phyloP scores from a whole-genome alignment of 139 green algal species.

The Dunaliella primolecta region DNA sequence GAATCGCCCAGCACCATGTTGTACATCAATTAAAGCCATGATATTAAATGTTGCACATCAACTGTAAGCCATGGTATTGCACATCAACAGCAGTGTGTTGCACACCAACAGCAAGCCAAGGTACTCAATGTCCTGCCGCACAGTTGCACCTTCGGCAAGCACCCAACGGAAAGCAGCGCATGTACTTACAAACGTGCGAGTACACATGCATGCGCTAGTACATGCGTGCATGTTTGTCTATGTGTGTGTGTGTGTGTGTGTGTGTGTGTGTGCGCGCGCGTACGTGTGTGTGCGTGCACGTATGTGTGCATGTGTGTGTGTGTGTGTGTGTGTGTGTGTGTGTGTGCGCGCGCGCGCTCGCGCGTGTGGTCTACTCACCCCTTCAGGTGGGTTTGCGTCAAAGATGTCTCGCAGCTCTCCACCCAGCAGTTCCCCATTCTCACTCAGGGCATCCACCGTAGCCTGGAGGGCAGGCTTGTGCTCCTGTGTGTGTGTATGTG shows the following conservation, averaged over 20 bases:
- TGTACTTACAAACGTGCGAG: too few species aligned
- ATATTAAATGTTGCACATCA: too few species aligned
- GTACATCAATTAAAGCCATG: too few species aligned
- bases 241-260: not conserved
- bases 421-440: constrained; percentile 39
- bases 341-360: not conserved
- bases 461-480: constrained; percentile 26
- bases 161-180: too few species aligned
- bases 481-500: too few species aligned
- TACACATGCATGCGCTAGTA: not conserved
- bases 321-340: not conserved
- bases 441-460: constrained; percentile 23
- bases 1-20: too few species aligned
- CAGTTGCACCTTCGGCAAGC: too few species aligned
- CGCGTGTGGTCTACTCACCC: not conserved
- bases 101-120: too few species aligned
- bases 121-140: too few species aligned
- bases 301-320: not conserved
- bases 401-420: constrained; percentile 50
- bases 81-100: too few species aligned
- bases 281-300: not conserved
- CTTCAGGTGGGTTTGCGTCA: constrained; percentile 31
- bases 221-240: not conserved
- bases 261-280: not conserved
- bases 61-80: too few species aligned